A percentile compares a stretch with the other conserved stretches of the same genome.
phyloP scores from a whole-genome alignment of 2,329 filamentous ascomycete genomes.

The Hypoxylon sp. region DNA sequence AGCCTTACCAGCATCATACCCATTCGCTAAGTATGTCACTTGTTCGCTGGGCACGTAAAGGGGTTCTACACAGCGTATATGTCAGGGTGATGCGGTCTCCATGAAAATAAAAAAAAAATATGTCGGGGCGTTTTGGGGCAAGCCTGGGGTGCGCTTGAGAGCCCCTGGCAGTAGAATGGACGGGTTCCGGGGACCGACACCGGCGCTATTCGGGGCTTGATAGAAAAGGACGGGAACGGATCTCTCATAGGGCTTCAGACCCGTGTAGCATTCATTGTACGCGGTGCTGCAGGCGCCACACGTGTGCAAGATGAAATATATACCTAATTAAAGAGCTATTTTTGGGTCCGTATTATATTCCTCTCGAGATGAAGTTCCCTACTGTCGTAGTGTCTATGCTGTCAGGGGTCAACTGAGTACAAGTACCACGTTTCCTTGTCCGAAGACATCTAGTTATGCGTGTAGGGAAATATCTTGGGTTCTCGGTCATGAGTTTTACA shows the following conservation, averaged over 20 bases:
- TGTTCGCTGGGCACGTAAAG: constrained; percentile 16
- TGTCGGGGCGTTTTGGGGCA: constrained; percentile 26
- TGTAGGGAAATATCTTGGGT: too few relatives aligned
- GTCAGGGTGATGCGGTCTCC: constrained; percentile 23
- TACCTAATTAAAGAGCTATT: constrained; percentile 19
- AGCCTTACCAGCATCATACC: constrained; percentile 3
- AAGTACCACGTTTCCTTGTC: too few relatives aligned
- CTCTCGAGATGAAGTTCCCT: neutral
- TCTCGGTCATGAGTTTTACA: too few relatives aligned
- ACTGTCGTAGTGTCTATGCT: too few relatives aligned
- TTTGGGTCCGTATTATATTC: constrained; percentile 5
- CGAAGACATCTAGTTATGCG: too few relatives aligned
- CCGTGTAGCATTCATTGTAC: constrained; percentile 3
- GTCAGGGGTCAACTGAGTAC: too few relatives aligned
- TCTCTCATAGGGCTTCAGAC: constrained; percentile 18
- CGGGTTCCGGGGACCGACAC: constrained; percentile 8
- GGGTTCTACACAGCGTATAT: constrained; percentile 20
- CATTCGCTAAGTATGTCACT: constrained; percentile 24
- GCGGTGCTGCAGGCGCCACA: constrained; percentile 4
- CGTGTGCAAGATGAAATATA: constrained; percentile 21
- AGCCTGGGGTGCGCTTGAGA: constrained; percentile 9
- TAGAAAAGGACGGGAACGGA: constrained; percentile 15
- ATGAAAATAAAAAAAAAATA: constrained; percentile 19
- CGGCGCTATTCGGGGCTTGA: constrained; percentile 20
- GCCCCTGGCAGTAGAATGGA: constrained; percentile 27